Conservation (phyloP, 2,329 filamentous ascomycete species). For the Exophiala bonariae region DNA sequence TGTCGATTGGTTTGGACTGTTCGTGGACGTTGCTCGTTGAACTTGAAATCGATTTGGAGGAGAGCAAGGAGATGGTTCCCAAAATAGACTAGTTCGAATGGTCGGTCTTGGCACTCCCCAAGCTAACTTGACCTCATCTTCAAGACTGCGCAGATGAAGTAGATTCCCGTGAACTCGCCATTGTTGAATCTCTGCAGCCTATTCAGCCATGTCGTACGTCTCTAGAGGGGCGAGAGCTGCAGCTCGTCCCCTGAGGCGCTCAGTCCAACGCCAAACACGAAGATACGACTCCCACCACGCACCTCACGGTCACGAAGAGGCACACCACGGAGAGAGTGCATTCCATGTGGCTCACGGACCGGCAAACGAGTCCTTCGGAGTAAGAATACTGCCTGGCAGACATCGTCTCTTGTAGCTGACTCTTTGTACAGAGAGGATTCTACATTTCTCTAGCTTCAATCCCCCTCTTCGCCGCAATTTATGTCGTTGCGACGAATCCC, state of each 20-base stretch:
- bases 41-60: constrained; percentile 3
- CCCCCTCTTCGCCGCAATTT: constrained; percentile 42
- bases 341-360: constrained; percentile 36
- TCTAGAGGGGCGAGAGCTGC: constrained; percentile 28
- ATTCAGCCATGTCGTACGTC: constrained; percentile 22
- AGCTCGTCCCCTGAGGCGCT: constrained; percentile 25
- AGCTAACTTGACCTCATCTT: constrained; percentile 5
- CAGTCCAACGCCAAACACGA: constrained; percentile 34
- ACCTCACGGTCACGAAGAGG: constrained; percentile 33
- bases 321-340: constrained; percentile 30
- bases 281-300: constrained; percentile 45
- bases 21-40: not conserved
- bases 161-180: no score
- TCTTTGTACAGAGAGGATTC: constrained; percentile 43
- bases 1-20: not conserved
- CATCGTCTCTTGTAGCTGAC: constrained; percentile 11
- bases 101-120: not conserved
- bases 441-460: constrained; percentile 46
- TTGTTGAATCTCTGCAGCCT: constrained; percentile 14
- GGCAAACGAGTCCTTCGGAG: constrained; percentile 47
- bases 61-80: not conserved
- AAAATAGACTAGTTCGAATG: constrained; percentile 7
- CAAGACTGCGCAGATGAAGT: not conserved
- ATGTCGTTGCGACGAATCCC: constrained; percentile 35
- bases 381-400: constrained; percentile 34